Evolutionary conservation across 495 filamentous ascomycete species (phyloP), one percentile per base, ranked within the genome.

Genomic region (Aspergillus kassunensis): DNA sequence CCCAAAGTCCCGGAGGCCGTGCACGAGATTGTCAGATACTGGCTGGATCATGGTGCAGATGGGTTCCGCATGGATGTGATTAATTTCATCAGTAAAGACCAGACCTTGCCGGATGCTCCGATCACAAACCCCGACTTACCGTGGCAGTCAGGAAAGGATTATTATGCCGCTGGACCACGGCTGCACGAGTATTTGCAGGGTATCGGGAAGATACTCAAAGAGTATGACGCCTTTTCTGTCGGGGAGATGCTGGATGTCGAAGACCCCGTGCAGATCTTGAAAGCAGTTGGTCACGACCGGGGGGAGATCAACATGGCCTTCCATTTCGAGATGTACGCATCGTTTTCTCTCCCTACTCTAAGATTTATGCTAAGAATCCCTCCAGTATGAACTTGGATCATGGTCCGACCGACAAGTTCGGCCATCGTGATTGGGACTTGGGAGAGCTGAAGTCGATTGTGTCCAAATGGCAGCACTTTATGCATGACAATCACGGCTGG

Each of bases 11-110:
- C 83, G 3, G 60, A 81, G 47, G 84, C 85, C 0, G 83, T 89
- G 18, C 80, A 86, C 45, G 72, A 80, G 25, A 77, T 79, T 29
- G 82, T 89, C 74, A 68, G 75, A 5, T 90, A 87, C 66, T 89
- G 87, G 86, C 73, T 90, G 0, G 69, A 86, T 51, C 80, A 76
- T 33, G 81, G 81, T 1, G 77, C 80, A 8, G 80, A 85, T 49
- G 86, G 86, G 1, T 88, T 89, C 70, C 74, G 86, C 3, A 77
- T 88, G 63, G 84, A 87, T 51, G 71, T 72, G 1, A 79, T 87
- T 55, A 87, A 87, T 56, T 72, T 81, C 44, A 80, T 81, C 45
- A 83, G 78, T 62, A 90, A 89, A 54, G 72, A 77, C 1, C 75
- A 72, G 33, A 66, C 66, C 0, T 82, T 84, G 43, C 75, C 76